Percentiles rank a stretch among this genome's conserved stretches.
Conservation (phyloP, 1,284 basidiomycete species). For the Sanghuangporus baumii region DNA sequence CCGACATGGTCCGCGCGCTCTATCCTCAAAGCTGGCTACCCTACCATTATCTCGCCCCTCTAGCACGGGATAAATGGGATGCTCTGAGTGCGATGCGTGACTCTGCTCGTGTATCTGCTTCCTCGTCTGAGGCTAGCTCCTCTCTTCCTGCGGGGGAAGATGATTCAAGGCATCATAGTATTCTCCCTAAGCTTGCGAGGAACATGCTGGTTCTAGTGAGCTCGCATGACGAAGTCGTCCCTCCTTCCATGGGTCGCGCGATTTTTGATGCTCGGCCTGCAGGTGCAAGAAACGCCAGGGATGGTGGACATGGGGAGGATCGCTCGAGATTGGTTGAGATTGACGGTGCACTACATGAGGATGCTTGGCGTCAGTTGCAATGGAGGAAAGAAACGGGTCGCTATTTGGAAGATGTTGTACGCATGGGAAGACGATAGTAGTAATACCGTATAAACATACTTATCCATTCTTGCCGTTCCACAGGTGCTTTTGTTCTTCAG, state of each 20-base stretch:
- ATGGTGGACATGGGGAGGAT: conserved; percentile 12
- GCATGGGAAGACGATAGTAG: neutral
- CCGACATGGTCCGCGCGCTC: conserved; percentile 42
- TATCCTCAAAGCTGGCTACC: conserved; percentile 47
- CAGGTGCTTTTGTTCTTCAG: too few relatives aligned
- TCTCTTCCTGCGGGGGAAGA: neutral
- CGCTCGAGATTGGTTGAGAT: conserved; percentile 26
- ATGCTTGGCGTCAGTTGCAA: conserved; percentile 33
- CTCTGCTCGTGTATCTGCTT: neutral
- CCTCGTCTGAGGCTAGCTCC: conserved; percentile 18
- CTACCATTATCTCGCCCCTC: conserved; percentile 40
- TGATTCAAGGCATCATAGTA: neutral
- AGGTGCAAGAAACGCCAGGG: neutral
- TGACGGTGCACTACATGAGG: conserved; percentile 37
- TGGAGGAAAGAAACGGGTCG: conserved; percentile 32
- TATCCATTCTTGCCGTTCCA: too few relatives aligned
- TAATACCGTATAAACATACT: too few relatives aligned
- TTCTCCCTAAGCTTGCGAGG: neutral
- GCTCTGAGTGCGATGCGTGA: conserved; percentile 28
- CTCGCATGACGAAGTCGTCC: conserved; percentile 44
- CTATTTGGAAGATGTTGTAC: conserved; percentile 23
- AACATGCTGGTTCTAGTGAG: conserved; percentile 34
- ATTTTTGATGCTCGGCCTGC: conserved; percentile 23
- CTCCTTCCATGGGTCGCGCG: conserved; percentile 33
- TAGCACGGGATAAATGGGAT: conserved; percentile 45